These are phyloP conservation scores for Withania somnifera DNA, from an alignment of 305 asterid genomes.

Conservation along the genomic window DNA sequence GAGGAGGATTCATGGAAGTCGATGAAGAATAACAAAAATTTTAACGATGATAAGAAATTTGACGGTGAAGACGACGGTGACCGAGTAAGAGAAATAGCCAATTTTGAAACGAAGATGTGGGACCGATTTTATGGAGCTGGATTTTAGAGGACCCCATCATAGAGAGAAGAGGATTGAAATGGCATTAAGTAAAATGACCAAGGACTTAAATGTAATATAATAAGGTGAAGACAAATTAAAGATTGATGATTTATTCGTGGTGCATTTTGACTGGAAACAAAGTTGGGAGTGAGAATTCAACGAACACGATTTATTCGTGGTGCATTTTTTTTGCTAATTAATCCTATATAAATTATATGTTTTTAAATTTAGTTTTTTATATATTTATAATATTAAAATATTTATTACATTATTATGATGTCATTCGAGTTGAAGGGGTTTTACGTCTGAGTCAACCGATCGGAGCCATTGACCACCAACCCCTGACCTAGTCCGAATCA, in stretches of 20 bases:
- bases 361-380: too few relatives aligned
- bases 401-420: too few relatives aligned
- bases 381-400: too few relatives aligned
- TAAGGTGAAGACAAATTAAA: not conserved
- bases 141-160: constrained; percentile 60
- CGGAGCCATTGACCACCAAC: too few relatives aligned
- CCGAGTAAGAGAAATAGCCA: constrained; percentile 11
- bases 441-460: too few relatives aligned
- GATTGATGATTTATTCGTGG: not conserved
- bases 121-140: constrained; percentile 45
- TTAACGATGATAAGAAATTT: not conserved
- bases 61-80: not conserved
- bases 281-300: not conserved
- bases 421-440: too few relatives aligned
- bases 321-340: too few relatives aligned
- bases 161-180: constrained; percentile 8
- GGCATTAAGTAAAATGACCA: not conserved
- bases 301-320: not conserved
- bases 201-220: not conserved
- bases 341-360: too few relatives aligned
- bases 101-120: constrained; percentile 50
- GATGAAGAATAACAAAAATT: constrained; percentile 9
- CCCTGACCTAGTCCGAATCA: too few relatives aligned
- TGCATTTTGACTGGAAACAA: not conserved
- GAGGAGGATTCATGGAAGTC: constrained; percentile 15